These are phyloP conservation scores for Salix suchowensis DNA, from an alignment of 345 rosid species.

Conservation along the genomic window DNA sequence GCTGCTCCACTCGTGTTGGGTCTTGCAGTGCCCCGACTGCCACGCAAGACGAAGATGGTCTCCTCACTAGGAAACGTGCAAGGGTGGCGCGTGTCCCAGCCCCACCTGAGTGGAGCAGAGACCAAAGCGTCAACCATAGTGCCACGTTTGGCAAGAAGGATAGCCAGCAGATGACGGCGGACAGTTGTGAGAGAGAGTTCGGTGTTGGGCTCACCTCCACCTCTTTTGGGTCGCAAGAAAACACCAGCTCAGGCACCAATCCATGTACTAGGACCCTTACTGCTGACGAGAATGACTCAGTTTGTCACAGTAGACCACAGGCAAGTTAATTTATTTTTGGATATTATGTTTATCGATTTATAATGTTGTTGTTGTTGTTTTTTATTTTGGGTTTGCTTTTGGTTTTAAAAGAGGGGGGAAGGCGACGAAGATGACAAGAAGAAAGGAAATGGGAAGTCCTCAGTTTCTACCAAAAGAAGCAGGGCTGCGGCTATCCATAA, in stretches of 20 bases:
- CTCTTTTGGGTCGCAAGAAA: slow-evolving; percentile 51
- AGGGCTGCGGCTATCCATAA: slow-evolving; percentile 95
- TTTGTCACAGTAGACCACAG: slow-evolving; percentile 56
- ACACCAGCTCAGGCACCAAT: slow-evolving; percentile 35
- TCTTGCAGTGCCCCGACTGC: slow-evolving; percentile 40
- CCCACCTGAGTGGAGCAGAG: slow-evolving; percentile 60
- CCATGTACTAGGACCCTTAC: slow-evolving; percentile 31
- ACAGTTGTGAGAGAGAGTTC: slow-evolving; percentile 45
- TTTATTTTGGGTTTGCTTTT: background rate
- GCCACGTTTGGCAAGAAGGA: slow-evolving; percentile 45
- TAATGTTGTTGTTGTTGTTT: too few species aligned
- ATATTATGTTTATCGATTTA: background rate
- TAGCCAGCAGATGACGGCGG: slow-evolving; percentile 44
- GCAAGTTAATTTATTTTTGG: slow-evolving; percentile 17
- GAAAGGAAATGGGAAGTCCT: slow-evolving; percentile 52
- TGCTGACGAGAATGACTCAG: slow-evolving; percentile 68
- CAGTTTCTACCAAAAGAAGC: slow-evolving; percentile 69
- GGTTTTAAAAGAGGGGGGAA: slow-evolving; percentile 24
- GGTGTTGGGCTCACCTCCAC: slow-evolving; percentile 52
- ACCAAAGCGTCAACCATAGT: slow-evolving; percentile 56
- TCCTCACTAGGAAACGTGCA: slow-evolving; percentile 19
- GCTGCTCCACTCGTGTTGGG: slow-evolving; percentile 51
- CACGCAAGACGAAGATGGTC: slow-evolving; percentile 14
- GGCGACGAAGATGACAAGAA: slow-evolving; percentile 41
- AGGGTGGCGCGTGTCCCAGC: slow-evolving; percentile 38